A percentile compares a stretch with the other conserved stretches of the same genome.
phyloP scores from a whole-genome alignment of 495 filamentous ascomycete genomes.

The Baudoinia panamericana region DNA sequence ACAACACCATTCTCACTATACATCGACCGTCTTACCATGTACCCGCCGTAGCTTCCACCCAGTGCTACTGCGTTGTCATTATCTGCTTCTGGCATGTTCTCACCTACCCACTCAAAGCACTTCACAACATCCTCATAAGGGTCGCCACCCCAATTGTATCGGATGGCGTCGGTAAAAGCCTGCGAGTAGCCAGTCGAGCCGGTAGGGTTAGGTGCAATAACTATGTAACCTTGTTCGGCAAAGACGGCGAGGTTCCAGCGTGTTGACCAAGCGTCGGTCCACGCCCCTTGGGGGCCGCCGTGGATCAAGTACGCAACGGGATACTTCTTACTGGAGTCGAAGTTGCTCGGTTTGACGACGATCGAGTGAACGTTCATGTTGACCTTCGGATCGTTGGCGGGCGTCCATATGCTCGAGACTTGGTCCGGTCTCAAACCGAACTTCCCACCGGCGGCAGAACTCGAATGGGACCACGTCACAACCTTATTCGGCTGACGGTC shows the following conservation, averaged over 20 bases:
- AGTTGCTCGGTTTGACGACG: constrained; percentile 45
- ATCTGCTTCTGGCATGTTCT: constrained; percentile 38
- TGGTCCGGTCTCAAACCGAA: constrained; percentile 43
- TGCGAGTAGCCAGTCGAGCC: constrained; percentile 41
- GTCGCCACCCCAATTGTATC: constrained; percentile 39
- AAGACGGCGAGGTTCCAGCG: constrained; percentile 42
- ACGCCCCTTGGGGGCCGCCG: constrained; percentile 40
- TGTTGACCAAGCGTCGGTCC: constrained; percentile 38
- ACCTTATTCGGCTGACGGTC: constrained; percentile 48
- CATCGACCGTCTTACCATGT: constrained; percentile 31
- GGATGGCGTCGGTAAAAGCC: constrained; percentile 35
- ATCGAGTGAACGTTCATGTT: constrained; percentile 36
- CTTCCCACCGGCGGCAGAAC: constrained; percentile 49
- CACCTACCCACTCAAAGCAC: constrained; percentile 36
- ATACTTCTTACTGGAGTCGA: constrained; percentile 36
- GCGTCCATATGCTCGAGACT: constrained; percentile 33
- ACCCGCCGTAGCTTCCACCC: constrained; percentile 40
- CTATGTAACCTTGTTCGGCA: constrained; percentile 46
- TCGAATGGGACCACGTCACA: constrained; percentile 44
- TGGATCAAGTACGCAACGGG: constrained; percentile 41
- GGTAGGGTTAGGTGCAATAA: constrained; percentile 41
- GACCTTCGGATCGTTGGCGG: constrained; percentile 24
- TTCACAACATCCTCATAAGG: constrained; percentile 45
- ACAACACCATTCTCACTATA: neutral
- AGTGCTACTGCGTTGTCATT: constrained; percentile 37